Evolutionary conservation across 441 rosid species (phyloP).

Genomic region (Aquilaria agallochum): DNA sequence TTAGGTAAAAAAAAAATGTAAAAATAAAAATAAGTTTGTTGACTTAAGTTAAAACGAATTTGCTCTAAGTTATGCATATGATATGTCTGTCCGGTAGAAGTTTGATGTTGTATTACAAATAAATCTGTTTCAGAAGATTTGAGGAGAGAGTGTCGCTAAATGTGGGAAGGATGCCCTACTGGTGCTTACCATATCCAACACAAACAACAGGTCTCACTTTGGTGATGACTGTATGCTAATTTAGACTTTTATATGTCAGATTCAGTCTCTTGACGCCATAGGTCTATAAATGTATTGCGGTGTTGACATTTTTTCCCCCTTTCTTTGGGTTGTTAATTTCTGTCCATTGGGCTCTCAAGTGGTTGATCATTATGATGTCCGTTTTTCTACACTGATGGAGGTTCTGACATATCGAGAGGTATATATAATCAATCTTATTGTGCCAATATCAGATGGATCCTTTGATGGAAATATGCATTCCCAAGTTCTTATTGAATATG

Average conservation of each 20-base stretch:
- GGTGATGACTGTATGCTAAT: background rate
- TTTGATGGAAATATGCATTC: too few species aligned
- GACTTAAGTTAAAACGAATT: too few species aligned
- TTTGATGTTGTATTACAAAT: background rate
- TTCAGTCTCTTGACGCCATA: too few species aligned
- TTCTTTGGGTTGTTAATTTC: background rate
- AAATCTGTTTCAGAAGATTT: conserved; percentile 36
- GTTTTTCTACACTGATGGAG: conserved; percentile 51
- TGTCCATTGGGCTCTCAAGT: conserved; percentile 28
- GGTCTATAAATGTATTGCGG: too few species aligned
- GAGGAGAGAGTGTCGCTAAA: conserved; percentile 39
- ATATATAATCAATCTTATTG: conserved; percentile 4
- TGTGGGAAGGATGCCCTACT: conserved; percentile 46
- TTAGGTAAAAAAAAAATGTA: too few species aligned
- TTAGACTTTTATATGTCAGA: too few species aligned
- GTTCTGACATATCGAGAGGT: conserved; percentile 47
- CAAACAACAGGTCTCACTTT: conserved; percentile 56
- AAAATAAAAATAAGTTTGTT: too few species aligned
- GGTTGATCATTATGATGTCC: conserved; percentile 38
- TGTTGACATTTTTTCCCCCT: too few species aligned
- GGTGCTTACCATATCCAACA: conserved; percentile 63
- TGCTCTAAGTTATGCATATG: too few species aligned
- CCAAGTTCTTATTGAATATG: too few species aligned
- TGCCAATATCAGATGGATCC: too few species aligned
- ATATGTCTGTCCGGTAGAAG: background rate